Percentiles rank a stretch among this genome's conserved stretches.
These are phyloP conservation scores for Xanthoconium purpureum DNA, from an alignment of 768 basidiomycete genomes.

Conservation along the genomic window DNA sequence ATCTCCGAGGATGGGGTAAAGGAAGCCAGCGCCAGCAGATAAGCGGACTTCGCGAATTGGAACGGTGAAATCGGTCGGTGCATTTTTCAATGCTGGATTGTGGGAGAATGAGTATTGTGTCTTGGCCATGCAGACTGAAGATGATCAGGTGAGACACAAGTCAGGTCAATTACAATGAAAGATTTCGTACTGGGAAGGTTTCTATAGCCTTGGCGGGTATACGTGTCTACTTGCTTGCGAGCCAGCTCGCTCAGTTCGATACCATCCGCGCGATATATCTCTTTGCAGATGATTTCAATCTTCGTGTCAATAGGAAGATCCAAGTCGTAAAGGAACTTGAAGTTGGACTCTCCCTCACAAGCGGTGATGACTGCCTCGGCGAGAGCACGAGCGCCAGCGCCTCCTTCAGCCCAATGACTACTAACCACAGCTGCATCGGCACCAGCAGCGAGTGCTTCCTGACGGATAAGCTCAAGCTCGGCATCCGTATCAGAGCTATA, in stretches of 20 bases:
- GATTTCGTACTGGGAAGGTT: conserved; percentile 66
- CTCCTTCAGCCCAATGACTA: conserved; percentile 98
- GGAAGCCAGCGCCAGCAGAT: conserved; percentile 92
- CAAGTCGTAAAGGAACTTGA: conserved; percentile 93
- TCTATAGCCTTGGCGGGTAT: conserved; percentile 85
- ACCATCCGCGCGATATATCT: conserved; percentile 93
- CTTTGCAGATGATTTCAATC: conserved; percentile 81
- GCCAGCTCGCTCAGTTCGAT: conserved; percentile 86
- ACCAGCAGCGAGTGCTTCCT: conserved; percentile 76
- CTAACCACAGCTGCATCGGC: conserved; percentile 94
- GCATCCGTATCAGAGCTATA: conserved; percentile 83
- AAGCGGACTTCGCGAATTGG: conserved; percentile 86
- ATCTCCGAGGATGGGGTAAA: conserved; percentile 92
- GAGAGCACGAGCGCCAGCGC: conserved; percentile 82
- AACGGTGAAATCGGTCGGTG: conserved; percentile 88
- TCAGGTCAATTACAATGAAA: neutral
- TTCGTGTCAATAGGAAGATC: conserved; percentile 82
- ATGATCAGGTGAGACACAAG: conserved; percentile 4
- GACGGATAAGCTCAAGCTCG: conserved; percentile 81
- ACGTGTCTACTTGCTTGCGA: conserved; percentile 81
- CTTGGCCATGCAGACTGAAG: conserved; percentile 90
- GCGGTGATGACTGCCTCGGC: conserved; percentile 89
- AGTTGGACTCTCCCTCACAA: conserved; percentile 78
- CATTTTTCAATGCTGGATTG: conserved; percentile 86
- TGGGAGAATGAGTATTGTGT: conserved; percentile 98